Evolutionary conservation across 1,284 basidiomycete species (phyloP).

Genomic region (Termitomyces sp.): DNA sequence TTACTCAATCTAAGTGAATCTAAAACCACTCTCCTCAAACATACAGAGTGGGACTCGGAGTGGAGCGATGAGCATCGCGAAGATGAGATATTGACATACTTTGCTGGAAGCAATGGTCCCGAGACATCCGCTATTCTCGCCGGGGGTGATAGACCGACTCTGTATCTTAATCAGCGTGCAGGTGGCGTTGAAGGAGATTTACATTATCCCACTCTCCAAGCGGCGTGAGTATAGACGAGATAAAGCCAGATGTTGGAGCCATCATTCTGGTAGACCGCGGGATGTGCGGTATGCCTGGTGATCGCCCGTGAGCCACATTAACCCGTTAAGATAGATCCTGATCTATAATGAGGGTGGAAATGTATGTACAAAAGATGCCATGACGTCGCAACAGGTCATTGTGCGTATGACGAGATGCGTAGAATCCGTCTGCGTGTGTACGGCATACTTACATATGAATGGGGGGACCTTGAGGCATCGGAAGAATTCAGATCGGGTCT

Average conservation of each 20-base stretch:
- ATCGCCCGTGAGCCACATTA: background rate
- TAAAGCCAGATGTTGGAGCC: background rate
- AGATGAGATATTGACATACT: background rate
- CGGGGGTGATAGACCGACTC: background rate
- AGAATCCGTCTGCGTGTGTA: background rate
- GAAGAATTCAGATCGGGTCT: background rate
- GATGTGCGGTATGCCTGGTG: background rate
- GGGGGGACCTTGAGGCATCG: background rate
- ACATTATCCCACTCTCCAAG: background rate
- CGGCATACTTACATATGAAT: background rate
- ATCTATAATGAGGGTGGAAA: conserved; percentile 2
- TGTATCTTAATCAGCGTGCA: background rate
- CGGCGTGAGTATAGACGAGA: conserved; percentile 2
- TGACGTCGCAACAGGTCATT: background rate
- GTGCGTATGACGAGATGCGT: background rate
- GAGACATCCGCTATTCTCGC: background rate
- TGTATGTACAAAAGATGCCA: background rate
- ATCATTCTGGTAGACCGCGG: background rate
- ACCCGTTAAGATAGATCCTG: background rate
- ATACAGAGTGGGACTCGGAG: background rate
- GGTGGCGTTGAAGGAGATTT: background rate
- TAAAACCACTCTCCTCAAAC: background rate
- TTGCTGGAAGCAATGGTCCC: background rate
- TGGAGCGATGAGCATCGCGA: background rate
- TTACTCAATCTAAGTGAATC: background rate